Evolutionary conservation across 2,329 filamentous ascomycete species (phyloP), one percentile per base, ranked within the genome.

Genomic region (Cladosporium sp.): DNA sequence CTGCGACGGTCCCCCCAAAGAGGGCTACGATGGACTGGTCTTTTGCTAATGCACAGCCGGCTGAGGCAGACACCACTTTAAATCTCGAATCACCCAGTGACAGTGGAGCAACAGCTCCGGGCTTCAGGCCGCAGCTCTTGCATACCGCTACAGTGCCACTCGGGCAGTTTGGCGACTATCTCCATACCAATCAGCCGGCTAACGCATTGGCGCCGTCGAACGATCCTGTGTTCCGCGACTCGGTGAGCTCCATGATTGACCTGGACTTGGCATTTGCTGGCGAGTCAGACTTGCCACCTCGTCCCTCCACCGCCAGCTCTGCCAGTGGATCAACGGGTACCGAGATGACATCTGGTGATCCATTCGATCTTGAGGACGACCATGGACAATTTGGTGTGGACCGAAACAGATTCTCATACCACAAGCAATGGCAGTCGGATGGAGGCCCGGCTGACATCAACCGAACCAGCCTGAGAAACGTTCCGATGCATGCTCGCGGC

Each of bases 291-390:
- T 77, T 80, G n/a, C 60, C 60, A 44, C 49, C 66, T 10, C 78
- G 81, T 5, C 81, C 82, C 3, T 78, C 78, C 0, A 82, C 81
- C 0, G 78, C 81, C 4, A 76, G 74, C 55, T 82, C 78, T 0
- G 74, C 77, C 2, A 69, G 74, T 8, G 72, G 71, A 47, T 75
- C 72, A 1, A 65, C 77, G 69, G 65, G 77, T 57, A 79, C 77
- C 21, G 79, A 81, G 61, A 74, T 76, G 24, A 78, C 78, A 47
- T 80, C 76, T 62, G 80, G 80, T 4, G 80, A 83, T 65, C 82
- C 82, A 0, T 84, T 84, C 69, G 82, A 83, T 70, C 77, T 84
- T 7, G 82, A 83, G 68, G 80, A 83, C 14, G 71, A 75, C 26
- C 67, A 70, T n/a, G 67, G 70, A 18, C 72, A 74, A 57, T 71